Base-by-base conservation (phyloP, 352 stramenopile genomes). In the Phytophthora constricta region DNA sequence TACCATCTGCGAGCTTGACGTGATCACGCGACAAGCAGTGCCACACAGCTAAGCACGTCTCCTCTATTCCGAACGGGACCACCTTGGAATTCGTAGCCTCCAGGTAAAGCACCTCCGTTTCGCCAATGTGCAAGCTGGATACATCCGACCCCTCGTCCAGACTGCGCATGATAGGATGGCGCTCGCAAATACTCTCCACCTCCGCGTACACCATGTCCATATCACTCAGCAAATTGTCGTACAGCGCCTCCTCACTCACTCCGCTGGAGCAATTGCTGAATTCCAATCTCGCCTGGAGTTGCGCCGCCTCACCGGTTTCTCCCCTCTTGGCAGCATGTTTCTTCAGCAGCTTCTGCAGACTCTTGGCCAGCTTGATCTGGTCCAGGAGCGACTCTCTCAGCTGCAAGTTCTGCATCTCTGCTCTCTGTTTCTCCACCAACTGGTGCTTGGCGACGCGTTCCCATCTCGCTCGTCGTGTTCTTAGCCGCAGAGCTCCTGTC, bases 331-430 rank as follows among this genome's bases (percentile, higher is more conserved):
- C 46, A 0, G 48, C 45, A 2, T 65, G 70, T 31, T 80, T 84
- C 22, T 71, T 74, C 5, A 89, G 59, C 19, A 82, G 37, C 14
- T 73, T 84, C 37, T 82, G 72, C n/a, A 89, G 69, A 62, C 76
- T 85, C 7, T 60, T 55, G 4, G 76, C 77, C 39, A 87, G 46
- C 52, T 84, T 80, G 58, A 87, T 68, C 57, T 89, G 78, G 19
- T 70, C 54, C 42, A 53, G 34, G n/a, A 74, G 66, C 26, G 66
- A 70, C 42, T 55, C 51, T 4, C 48, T 58, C 43, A 84, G 55
- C 49, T 71, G 59, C 2, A 70, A 25, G 41, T 83, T 86, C 61
- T 83, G 74, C 26, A 73, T 62, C 39, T 86, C 71, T 1, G 60
- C 65, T 28, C 66, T 49, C 31, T 75, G 54, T 25, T 76, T 74